phyloP scores from a whole-genome alignment of 2,329 filamentous ascomycete species.

The Talaromyces sp. region DNA sequence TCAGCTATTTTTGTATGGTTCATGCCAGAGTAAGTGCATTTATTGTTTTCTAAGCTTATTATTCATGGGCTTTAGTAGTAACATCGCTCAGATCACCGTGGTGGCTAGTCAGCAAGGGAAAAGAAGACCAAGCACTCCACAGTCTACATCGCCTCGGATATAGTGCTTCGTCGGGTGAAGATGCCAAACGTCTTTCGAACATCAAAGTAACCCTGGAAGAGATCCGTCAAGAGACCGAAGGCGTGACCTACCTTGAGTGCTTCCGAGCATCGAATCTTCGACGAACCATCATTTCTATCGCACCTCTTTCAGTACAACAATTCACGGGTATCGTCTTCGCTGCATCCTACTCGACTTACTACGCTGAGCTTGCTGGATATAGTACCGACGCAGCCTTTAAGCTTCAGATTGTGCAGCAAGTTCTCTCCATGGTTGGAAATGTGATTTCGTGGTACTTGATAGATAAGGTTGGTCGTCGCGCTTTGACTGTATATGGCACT shows the following conservation, averaged over 20 bases:
- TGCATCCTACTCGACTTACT: slow-evolving; percentile 42
- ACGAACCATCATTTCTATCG: slow-evolving; percentile 41
- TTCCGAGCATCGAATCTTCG: slow-evolving; percentile 40
- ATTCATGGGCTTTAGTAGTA: no score
- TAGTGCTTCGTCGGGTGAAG: neutral
- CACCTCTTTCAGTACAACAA: slow-evolving; percentile 36
- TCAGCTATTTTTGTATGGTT: slow-evolving; percentile 25
- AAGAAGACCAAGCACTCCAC: neutral
- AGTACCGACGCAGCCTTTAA: slow-evolving; percentile 26
- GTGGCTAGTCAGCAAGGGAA: neutral
- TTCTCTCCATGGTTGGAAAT: slow-evolving; percentile 41
- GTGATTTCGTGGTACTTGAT: slow-evolving; percentile 41
- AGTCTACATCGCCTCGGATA: neutral
- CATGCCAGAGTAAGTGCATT: neutral
- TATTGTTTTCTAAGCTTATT: no score
- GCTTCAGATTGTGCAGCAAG: slow-evolving; percentile 40
- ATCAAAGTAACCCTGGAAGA: slow-evolving; percentile 12
- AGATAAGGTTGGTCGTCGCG: slow-evolving; percentile 37
- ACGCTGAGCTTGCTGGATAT: slow-evolving; percentile 44
- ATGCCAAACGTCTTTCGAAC: neutral
- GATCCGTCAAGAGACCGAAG: slow-evolving; percentile 30
- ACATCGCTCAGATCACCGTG: neutral
- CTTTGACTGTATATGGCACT: slow-evolving; percentile 38
- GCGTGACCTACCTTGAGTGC: slow-evolving; percentile 41
- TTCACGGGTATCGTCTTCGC: slow-evolving; percentile 37